Base-by-base conservation (phyloP, 2,329 filamentous ascomycete species). In the Lanzia echinophila region DNA sequence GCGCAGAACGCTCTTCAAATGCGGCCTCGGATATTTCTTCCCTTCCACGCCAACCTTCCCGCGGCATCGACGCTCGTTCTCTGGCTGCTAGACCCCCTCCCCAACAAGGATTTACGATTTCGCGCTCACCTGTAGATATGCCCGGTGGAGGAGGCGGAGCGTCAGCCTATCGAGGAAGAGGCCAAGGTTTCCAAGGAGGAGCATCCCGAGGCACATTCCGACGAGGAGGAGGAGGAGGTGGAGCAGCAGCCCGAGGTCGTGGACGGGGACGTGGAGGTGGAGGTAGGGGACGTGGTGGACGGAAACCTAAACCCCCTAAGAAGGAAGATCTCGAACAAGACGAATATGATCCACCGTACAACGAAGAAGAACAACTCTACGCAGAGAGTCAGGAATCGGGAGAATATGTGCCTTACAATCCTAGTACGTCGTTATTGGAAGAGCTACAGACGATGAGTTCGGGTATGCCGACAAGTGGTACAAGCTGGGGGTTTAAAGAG, bases 21-120 rank as follows among this genome's bases (percentile, higher is more conserved):
- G 65, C 65, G 7, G 56, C 61, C 42, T 56, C 55, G n/a, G 63
- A 67, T 38, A 55, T 66, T n/a, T 61, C 63, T 3, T 60, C 64
- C 10, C 50, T 68, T 22, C 49, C 60, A 15, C 56, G 62, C 5
- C 57, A n/a, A 33, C 57, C 63, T 36, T 31, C 57, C 19, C 55
- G 60, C 31, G 67, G 65, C 22, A 56, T 68, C 39, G 67, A 68
- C 43, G 67, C 67, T 10, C 65, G 67, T 20, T 62, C 66, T 22
- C 56, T 69, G 11, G 67, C 63, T 46, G 66, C 67, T 1, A 60
- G 58, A 55, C 60, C 63, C 19, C 58, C 61, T 7, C 50, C 53
- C 1, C 34, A 44, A 24, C 57, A 57, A 56, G 39, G 45, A 10
- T 59, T 66, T 47, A 60, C 45, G 4, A 63, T n/a, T 66, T 31